phyloP scores from a whole-genome alignment of 208 protist species.

The Trypanosomatidae sp. region DNA sequence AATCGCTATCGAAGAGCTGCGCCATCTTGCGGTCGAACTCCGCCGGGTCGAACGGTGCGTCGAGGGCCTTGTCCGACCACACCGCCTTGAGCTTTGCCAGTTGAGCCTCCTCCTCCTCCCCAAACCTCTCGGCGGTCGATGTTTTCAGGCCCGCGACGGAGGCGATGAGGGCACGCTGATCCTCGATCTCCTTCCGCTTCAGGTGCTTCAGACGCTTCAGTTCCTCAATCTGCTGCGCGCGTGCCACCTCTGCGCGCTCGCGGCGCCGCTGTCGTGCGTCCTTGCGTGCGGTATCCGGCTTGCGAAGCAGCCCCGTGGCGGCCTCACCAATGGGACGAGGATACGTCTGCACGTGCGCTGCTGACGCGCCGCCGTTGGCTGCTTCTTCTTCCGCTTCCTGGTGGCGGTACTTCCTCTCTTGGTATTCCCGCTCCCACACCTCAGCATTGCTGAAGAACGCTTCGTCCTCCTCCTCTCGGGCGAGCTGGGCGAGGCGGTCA shows the following conservation, averaged over 20 bases:
- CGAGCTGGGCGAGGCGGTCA: constrained; percentile 53
- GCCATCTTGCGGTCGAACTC: constrained; percentile 91
- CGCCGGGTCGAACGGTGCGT: constrained; percentile 81
- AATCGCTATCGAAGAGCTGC: constrained; percentile 83
- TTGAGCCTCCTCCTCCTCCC: constrained; percentile 49
- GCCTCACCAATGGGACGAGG: constrained; percentile 76
- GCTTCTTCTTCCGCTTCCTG: constrained; percentile 60
- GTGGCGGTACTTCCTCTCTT: constrained; percentile 88
- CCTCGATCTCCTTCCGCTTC: constrained; percentile 88
- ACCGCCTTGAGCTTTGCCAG: constrained; percentile 57
- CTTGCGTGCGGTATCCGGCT: constrained; percentile 70
- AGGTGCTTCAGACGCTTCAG: constrained; percentile 90
- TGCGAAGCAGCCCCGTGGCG: constrained; percentile 69
- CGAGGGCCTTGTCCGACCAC: constrained; percentile 83
- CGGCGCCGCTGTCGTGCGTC: constrained; percentile 78
- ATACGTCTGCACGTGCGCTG: constrained; percentile 65
- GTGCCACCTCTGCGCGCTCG: constrained; percentile 65
- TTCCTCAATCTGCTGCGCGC: constrained; percentile 74
- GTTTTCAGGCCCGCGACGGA: constrained; percentile 38
- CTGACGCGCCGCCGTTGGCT: constrained; percentile 43
- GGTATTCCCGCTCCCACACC: constrained; percentile 84
- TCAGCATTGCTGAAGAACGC: constrained; percentile 84
- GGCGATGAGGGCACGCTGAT: constrained; percentile 80
- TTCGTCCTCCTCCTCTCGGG: constrained; percentile 80
- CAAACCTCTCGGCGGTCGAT: not conserved